Conservation (phyloP, 2,329 filamentous ascomycete genomes). For the Xylariales sp. region DNA sequence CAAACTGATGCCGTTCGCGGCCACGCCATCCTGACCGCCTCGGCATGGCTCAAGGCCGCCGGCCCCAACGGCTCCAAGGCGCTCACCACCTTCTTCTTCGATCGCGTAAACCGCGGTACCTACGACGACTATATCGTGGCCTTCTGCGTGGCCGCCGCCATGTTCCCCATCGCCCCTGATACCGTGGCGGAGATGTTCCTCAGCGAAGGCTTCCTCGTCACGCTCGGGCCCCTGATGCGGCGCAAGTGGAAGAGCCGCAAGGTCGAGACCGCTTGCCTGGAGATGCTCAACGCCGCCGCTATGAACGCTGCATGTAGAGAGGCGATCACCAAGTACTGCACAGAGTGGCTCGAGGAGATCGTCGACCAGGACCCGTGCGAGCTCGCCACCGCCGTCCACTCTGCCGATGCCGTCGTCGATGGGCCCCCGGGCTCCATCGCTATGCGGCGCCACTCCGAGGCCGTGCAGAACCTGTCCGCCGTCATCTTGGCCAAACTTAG, state of each 20-base stretch:
- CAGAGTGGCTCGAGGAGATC: slow-evolving; percentile 81
- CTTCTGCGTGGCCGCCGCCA: slow-evolving; percentile 84
- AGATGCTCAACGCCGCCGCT: slow-evolving; percentile 88
- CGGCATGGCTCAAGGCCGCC: slow-evolving; percentile 77
- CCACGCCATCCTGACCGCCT: slow-evolving; percentile 76
- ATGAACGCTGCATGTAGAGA: slow-evolving; percentile 79
- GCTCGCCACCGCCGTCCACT: slow-evolving; percentile 42
- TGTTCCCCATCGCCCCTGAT: slow-evolving; percentile 81
- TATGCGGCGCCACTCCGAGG: slow-evolving; percentile 56
- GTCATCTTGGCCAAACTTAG: slow-evolving; percentile 72
- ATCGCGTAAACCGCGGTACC: slow-evolving; percentile 66
- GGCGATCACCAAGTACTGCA: slow-evolving; percentile 78
- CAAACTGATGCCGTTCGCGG: slow-evolving; percentile 68
- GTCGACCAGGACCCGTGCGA: slow-evolving; percentile 67
- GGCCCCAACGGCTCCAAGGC: slow-evolving; percentile 65
- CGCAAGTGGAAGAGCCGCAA: slow-evolving; percentile 79
- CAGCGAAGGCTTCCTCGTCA: slow-evolving; percentile 78
- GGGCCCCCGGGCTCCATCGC: slow-evolving; percentile 54
- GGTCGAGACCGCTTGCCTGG: slow-evolving; percentile 80
- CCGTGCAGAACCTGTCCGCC: slow-evolving; percentile 62
- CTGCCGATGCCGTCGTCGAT: slow-evolving; percentile 52
- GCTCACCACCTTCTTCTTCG: slow-evolving; percentile 70
- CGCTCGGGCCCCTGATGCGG: slow-evolving; percentile 71
- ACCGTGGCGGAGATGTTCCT: slow-evolving; percentile 77
- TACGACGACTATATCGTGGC: slow-evolving; percentile 87